Evolutionary conservation across 768 basidiomycete species (phyloP).

Genomic region (Lactarius vividus): DNA sequence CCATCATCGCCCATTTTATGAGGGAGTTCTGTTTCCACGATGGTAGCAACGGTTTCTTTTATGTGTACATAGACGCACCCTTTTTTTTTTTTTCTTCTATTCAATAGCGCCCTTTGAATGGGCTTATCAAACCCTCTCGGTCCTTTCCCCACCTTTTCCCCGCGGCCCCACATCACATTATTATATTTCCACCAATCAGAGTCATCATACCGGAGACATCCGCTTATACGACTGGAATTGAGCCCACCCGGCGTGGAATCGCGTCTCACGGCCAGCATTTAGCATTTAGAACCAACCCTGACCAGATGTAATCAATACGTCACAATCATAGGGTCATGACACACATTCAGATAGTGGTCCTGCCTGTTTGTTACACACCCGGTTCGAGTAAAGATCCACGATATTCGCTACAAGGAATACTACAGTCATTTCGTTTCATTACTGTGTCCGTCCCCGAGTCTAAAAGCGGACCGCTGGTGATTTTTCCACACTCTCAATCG

Average conservation of each 20-base stretch:
- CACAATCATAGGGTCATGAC: not conserved
- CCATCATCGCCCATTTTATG: not conserved
- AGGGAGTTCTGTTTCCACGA: not conserved
- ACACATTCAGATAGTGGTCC: not conserved
- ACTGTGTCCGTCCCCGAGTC: not conserved
- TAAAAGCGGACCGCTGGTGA: conserved; percentile 89
- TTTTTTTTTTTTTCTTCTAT: not conserved
- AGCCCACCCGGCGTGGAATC: not conserved
- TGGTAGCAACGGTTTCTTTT: not conserved
- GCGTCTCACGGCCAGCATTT: not conserved
- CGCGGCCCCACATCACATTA: not conserved
- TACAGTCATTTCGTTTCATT: no score
- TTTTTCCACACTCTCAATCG: conserved; percentile 84
- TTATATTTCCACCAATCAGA: not conserved
- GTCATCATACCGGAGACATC: not conserved
- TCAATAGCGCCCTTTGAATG: not conserved
- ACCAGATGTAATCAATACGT: not conserved
- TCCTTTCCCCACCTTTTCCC: not conserved
- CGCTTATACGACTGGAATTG: not conserved
- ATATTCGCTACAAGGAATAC: no score
- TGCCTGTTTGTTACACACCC: not conserved
- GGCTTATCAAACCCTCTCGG: not conserved
- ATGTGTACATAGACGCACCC: not conserved
- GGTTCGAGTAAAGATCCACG: not conserved
- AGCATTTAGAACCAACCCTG: not conserved